Conservation (phyloP, 495 filamentous ascomycete genomes). For the Venustampulla echinocandica region DNA sequence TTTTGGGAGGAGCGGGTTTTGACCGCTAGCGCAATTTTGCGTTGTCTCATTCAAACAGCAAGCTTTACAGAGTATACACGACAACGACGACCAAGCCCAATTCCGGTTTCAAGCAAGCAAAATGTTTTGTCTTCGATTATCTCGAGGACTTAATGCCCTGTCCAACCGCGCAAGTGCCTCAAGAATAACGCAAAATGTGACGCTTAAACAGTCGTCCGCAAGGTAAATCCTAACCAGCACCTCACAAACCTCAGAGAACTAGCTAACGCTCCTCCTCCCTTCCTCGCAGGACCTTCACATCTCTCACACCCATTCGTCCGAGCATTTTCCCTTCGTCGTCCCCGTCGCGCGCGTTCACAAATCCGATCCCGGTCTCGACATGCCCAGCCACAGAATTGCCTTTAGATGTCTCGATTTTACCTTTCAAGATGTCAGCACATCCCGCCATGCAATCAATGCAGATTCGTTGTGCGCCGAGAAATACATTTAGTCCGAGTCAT, state of each 20-base stretch:
- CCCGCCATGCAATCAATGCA: constrained; percentile 37
- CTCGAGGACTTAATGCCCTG: constrained; percentile 19
- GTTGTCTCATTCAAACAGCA: too few relatives aligned
- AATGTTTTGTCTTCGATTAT: constrained; percentile 25
- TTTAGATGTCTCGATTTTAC: constrained; percentile 31
- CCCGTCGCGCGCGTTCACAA: constrained; percentile 6
- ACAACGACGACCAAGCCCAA: too few relatives aligned
- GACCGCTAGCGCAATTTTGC: constrained; percentile 8
- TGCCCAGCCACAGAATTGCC: constrained; percentile 28
- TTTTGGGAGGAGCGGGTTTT: constrained; percentile 2
- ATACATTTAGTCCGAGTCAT: constrained; percentile 59
- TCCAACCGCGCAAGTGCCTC: constrained; percentile 29
- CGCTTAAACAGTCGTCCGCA: not conserved
- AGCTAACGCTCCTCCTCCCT: too few relatives aligned
- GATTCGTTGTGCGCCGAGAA: constrained; percentile 45
- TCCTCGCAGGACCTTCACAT: constrained; percentile 29
- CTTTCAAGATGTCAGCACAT: constrained; percentile 40
- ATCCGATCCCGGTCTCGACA: constrained; percentile 19
- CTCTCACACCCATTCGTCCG: constrained; percentile 27
- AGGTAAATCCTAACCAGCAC: not conserved
- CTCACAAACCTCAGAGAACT: too few relatives aligned
- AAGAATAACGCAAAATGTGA: constrained; percentile 18
- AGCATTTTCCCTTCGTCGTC: constrained; percentile 24
- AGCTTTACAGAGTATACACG: too few relatives aligned
- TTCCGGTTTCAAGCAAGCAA: not conserved